A percentile compares a stretch with the other conserved stretches of the same genome.
Evolutionary conservation across 1,139 yeast genomes (phyloP).

Genomic region (Tardiomyces blankii): DNA sequence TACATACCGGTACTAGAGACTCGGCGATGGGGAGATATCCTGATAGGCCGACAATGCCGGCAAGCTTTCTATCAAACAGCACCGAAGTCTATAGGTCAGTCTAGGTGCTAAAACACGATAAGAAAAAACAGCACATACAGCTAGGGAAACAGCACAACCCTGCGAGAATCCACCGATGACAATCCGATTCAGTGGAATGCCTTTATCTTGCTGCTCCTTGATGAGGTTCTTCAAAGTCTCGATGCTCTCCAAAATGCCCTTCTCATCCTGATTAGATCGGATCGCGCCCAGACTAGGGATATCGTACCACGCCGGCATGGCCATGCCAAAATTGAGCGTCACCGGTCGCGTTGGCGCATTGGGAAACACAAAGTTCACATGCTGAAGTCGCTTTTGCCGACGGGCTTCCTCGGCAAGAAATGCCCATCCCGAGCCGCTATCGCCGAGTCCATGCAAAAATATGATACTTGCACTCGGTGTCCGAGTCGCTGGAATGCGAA

Average conservation of each 20-base stretch:
- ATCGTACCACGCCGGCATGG: slow-evolving; percentile 87
- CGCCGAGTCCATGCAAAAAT: slow-evolving; percentile 87
- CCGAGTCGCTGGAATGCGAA: slow-evolving; percentile 10
- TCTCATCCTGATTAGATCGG: slow-evolving; percentile 43
- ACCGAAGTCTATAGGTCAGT: not conserved
- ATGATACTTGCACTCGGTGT: slow-evolving; percentile 58
- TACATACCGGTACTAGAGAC: slow-evolving; percentile 6
- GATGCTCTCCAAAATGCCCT: slow-evolving; percentile 52
- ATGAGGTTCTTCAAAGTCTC: slow-evolving; percentile 43
- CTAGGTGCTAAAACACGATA: not conserved
- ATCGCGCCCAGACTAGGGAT: slow-evolving; percentile 44
- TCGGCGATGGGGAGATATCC: slow-evolving; percentile 60
- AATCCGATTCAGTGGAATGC: slow-evolving; percentile 60
- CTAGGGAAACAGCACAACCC: slow-evolving; percentile 77
- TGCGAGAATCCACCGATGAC: slow-evolving; percentile 91
- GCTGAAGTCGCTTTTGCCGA: slow-evolving; percentile 34
- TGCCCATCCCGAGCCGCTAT: slow-evolving; percentile 81
- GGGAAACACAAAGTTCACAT: slow-evolving; percentile 75
- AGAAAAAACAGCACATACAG: slow-evolving; percentile 18
- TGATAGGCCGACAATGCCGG: slow-evolving; percentile 67
- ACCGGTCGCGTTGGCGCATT: slow-evolving; percentile 72
- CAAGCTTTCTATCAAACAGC: slow-evolving; percentile 46
- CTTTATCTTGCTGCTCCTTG: slow-evolving; percentile 48
- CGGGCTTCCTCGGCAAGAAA: slow-evolving; percentile 43
- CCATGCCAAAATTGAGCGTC: slow-evolving; percentile 52